Percentiles rank a stretch among this genome's conserved stretches.
Evolutionary conservation across 331 rosid species (phyloP).

Genomic region (Malus hybrid): DNA sequence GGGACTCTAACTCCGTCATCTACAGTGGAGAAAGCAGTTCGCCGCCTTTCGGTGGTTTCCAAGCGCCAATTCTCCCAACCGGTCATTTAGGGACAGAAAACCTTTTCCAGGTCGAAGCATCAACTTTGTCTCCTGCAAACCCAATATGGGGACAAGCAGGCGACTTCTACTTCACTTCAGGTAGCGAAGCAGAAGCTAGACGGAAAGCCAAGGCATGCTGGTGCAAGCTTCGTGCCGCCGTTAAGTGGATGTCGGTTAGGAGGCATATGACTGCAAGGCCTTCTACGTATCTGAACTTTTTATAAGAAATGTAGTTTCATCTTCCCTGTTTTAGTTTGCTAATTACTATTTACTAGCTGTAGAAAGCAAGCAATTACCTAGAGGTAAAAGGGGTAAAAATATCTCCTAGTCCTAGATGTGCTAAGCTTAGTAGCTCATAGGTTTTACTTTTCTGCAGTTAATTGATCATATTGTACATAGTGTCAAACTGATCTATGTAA

Average conservation of each 20-base stretch:
- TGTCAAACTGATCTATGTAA: background rate
- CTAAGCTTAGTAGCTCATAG: background rate
- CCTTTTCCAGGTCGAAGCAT: background rate
- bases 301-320: background rate
- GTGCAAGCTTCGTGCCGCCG: slow-evolving; percentile 43
- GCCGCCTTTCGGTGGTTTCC: background rate
- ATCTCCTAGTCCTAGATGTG: background rate
- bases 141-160: slow-evolving; percentile 21
- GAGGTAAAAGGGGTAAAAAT: background rate
- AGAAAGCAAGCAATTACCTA: background rate
- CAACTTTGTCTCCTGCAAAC: slow-evolving; percentile 5
- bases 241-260: slow-evolving; percentile 33
- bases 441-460: background rate
- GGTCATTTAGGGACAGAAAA: slow-evolving; percentile 9
- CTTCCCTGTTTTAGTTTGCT: background rate
- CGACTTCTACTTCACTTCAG: slow-evolving; percentile 3
- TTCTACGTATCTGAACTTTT: background rate
- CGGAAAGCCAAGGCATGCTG: slow-evolving; percentile 45
- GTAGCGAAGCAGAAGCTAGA: slow-evolving; percentile 15
- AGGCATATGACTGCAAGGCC: background rate
- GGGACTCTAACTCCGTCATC: slow-evolving; percentile 5
- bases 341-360: background rate
- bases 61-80: background rate
- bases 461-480: background rate
- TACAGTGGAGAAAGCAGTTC: slow-evolving; percentile 7